Evolutionary conservation across 305 asterid genomes (phyloP).

Genomic region (Fraxinus velutina): DNA sequence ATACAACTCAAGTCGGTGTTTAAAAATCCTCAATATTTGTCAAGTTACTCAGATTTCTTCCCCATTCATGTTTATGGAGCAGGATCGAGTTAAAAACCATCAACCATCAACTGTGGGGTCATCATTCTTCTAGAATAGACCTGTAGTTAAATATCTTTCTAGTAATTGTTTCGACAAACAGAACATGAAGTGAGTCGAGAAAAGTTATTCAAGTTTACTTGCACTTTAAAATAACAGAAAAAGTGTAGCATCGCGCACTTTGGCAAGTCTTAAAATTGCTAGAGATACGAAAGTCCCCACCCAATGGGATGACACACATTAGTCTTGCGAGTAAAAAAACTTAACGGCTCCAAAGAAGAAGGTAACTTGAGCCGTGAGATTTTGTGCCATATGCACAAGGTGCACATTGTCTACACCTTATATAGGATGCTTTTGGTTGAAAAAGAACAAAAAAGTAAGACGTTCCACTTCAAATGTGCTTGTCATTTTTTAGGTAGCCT

Average conservation of each 20-base stretch:
- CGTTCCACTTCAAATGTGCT: conserved; percentile 9
- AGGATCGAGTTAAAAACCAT: neutral
- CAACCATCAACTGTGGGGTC: neutral
- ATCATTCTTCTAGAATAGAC: neutral
- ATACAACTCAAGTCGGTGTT: neutral
- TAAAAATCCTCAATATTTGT: neutral
- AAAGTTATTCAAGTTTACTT: neutral
- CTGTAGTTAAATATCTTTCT: neutral
- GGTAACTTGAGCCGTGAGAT: neutral
- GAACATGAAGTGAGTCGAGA: neutral
- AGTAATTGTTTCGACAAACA: neutral
- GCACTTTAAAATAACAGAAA: neutral
- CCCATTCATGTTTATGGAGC: neutral
- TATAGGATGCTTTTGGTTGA: neutral
- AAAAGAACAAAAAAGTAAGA: neutral
- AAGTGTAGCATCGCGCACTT: neutral
- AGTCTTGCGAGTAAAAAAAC: neutral
- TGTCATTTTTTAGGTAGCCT: neutral
- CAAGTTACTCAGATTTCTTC: neutral
- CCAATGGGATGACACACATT: neutral
- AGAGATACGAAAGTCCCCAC: neutral
- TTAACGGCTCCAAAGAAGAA: neutral
- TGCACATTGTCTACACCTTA: neutral
- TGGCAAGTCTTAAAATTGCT: neutral
- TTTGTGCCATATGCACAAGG: neutral